Evolutionary conservation across 116 monocot genomes (phyloP), one percentile per base, ranked within the genome.

Genomic region (Dioscorea cayenensis): DNA sequence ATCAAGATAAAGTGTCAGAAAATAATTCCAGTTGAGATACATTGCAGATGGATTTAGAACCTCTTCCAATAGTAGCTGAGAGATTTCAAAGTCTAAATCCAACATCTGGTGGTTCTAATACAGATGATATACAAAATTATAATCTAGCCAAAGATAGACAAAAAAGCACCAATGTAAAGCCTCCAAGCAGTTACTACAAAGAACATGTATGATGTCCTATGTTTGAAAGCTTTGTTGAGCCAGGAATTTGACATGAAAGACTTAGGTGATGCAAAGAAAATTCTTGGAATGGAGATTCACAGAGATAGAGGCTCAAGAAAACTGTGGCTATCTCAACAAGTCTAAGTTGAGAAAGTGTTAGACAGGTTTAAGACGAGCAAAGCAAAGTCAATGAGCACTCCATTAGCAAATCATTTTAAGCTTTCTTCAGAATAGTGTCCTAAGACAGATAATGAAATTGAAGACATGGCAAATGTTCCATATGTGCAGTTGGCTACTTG

Each of bases 231-330:
- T 25, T 25, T 25, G 25, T 25, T 25, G 25, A 65, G 14, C 18
- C 73, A 19, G 65, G 18, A 21, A 65, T 23, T 27, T 28, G 66
- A 32, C 51, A 50, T 25, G 1, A 25, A 25, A 25, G 25, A 25
- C 25, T 25, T 25, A 25, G 25, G 25, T 25, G 25, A 0, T 25
- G 25, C 25, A 25, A 25, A 25, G 25, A 25, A 25, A 25, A 25
- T 25, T 25, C 25, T 25, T 25, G 25, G 25, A 25, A 25, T 25
- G 25, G 25, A 25, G 25, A 25, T 25, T 25, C 25, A 25, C 25
- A 25, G 49, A 73, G 65, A 74, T 27, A 77, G 70, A 38, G 68
- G 51, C 11, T 12, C 36, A 1, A 77, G 18, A 66, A 82, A 74
- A 58, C 49, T 73, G 1, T 63, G 20, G 50, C 18, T 83, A 20